Evolutionary conservation across 1,284 basidiomycete genomes (phyloP).

Genomic region (Cutaneotrichosporon sp.): DNA sequence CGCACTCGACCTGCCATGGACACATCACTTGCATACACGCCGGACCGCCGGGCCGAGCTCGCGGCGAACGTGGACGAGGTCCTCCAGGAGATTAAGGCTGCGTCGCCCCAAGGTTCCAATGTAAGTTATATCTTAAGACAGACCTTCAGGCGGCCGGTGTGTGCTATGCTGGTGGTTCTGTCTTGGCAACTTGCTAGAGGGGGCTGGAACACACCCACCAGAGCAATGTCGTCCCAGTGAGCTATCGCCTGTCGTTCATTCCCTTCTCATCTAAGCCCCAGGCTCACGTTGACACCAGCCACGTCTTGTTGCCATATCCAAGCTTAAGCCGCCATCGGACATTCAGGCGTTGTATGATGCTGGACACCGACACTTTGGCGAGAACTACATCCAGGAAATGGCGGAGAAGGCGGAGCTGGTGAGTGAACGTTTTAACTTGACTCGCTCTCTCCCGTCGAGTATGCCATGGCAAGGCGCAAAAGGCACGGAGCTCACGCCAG

Average conservation of each 20-base stretch:
- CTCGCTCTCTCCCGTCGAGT: neutral
- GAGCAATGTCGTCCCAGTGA: too few species aligned
- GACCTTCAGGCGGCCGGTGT: neutral
- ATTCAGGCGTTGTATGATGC: slow-evolving; percentile 72
- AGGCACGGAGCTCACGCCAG: slow-evolving; percentile 48
- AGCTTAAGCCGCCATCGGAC: slow-evolving; percentile 85
- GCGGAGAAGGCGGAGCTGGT: slow-evolving; percentile 79
- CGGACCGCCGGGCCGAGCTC: slow-evolving; percentile 46
- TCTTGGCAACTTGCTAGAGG: too few species aligned
- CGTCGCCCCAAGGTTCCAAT: slow-evolving; percentile 1
- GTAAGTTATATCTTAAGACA: slow-evolving; percentile 1
- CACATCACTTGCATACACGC: slow-evolving; percentile 29
- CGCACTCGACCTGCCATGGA: slow-evolving; percentile 7
- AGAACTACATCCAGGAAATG: slow-evolving; percentile 95
- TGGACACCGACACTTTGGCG: slow-evolving; percentile 87
- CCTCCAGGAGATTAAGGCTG: slow-evolving; percentile 32
- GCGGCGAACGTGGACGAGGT: slow-evolving; percentile 47
- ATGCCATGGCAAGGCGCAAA: neutral
- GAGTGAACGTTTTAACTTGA: slow-evolving; percentile 46
- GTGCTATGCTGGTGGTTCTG: too few species aligned
- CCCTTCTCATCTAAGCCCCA: too few species aligned
- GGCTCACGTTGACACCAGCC: slow-evolving; percentile 37
- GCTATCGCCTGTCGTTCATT: too few species aligned
- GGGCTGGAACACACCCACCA: too few species aligned
- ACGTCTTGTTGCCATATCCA: slow-evolving; percentile 83